phyloP scores from a whole-genome alignment of 257 asterid species.

The Primulina huaijiensis region DNA sequence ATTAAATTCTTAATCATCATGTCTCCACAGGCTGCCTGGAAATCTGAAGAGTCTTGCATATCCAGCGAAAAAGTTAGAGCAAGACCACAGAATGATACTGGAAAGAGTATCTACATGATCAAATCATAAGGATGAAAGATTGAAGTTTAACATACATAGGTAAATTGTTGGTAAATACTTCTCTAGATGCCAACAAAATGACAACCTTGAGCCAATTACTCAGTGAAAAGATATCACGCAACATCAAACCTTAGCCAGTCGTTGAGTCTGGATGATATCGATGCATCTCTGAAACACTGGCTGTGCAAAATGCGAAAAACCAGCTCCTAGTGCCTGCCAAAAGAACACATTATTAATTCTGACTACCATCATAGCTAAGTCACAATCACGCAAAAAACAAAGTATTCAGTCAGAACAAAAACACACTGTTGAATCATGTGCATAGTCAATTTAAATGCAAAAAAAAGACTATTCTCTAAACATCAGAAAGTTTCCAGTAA shows the following conservation, averaged over 20 bases:
- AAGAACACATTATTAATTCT: conserved; percentile 6
- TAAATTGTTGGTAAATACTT: neutral
- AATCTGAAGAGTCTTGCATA: neutral
- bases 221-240: conserved; percentile 19
- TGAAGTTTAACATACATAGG: neutral
- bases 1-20: neutral
- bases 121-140: neutral
- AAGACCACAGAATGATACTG: neutral
- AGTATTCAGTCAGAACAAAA: neutral
- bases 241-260: conserved; percentile 76
- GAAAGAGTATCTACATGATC: neutral
- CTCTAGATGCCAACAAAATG: neutral
- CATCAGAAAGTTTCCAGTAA: neutral
- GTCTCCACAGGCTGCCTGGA: neutral
- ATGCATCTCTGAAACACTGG: conserved; percentile 98
- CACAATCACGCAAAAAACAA: neutral
- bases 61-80: neutral
- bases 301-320: conserved; percentile 81
- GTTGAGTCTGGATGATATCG: conserved; percentile 85
- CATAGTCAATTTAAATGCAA: conserved; percentile 8
- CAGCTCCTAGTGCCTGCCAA: conserved; percentile 84
- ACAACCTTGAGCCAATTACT: conserved; percentile 14
- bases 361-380: neutral
- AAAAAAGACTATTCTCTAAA: conserved; percentile 2
- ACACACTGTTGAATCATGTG: conserved; percentile 6